Percentiles rank a stretch among this genome's conserved stretches.
Evolutionary conservation across 2,329 filamentous ascomycete species (phyloP).

Genomic region (Tolypocladium capitatum): DNA sequence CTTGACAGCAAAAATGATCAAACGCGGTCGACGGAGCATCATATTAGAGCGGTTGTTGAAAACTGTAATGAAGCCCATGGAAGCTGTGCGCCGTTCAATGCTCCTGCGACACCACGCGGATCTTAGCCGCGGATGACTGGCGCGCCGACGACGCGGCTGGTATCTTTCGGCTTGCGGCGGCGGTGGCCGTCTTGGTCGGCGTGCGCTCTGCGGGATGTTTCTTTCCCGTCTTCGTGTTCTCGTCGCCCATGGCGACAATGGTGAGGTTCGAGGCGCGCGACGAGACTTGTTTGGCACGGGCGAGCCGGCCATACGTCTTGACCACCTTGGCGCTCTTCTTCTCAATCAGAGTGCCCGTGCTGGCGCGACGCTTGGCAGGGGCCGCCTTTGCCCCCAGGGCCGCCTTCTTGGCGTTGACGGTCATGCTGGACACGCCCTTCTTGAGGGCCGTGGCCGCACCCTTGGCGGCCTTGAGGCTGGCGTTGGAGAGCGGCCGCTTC

Average conservation of each 20-base stretch:
- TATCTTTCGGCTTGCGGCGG: not conserved
- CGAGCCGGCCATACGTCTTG: conserved; percentile 5
- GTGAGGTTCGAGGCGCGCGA: conserved; percentile 8
- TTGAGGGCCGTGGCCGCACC: conserved; percentile 22
- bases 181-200: not conserved
- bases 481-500: conserved; percentile 20
- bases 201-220: not conserved
- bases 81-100: not conserved
- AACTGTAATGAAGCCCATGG: not conserved
- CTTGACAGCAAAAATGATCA: not conserved
- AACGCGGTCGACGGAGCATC: not conserved
- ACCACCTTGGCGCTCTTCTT: conserved; percentile 13
- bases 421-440: conserved; percentile 21
- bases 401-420: conserved; percentile 15
- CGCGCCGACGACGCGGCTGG: not conserved
- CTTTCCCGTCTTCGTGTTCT: conserved; percentile 1
- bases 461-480: conserved; percentile 22
- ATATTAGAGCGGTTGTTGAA: not conserved
- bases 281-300: conserved; percentile 1
- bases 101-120: conserved; percentile 1
- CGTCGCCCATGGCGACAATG: conserved; percentile 6
- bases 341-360: conserved; percentile 13
- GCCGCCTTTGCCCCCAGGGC: conserved; percentile 13
- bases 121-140: conserved; percentile 5
- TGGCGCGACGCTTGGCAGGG: conserved; percentile 12